Conservation (phyloP, 2,329 filamentous ascomycete genomes). For the Fusarium nygamai region DNA sequence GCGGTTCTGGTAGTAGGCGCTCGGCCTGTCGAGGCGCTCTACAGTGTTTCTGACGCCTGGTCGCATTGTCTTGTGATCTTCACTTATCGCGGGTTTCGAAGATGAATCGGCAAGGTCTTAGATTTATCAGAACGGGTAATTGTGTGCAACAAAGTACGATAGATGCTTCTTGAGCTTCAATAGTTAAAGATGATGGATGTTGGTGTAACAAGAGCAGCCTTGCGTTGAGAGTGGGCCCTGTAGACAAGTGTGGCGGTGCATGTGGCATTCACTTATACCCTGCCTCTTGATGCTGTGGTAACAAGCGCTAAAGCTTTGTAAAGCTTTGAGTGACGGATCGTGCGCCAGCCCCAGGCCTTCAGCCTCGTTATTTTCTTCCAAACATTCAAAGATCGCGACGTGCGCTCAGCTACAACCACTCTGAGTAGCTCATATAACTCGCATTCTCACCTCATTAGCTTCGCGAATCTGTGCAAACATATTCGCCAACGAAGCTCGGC, state of each 20-base stretch:
- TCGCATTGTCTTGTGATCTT: conserved; percentile 51
- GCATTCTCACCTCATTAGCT: conserved; percentile 4
- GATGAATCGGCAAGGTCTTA: not conserved
- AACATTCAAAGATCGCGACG: conserved; percentile 12
- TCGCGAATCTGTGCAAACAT: conserved; percentile 17
- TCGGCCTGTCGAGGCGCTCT: conserved; percentile 91
- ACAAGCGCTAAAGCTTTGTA: conserved; percentile 26
- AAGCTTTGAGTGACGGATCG: conserved; percentile 14
- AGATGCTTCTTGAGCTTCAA: not conserved
- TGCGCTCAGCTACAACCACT: not conserved
- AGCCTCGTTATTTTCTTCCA: conserved; percentile 35
- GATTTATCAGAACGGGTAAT: not conserved
- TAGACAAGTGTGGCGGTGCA: conserved; percentile 15
- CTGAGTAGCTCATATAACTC: not conserved
- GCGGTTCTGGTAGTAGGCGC: conserved; percentile 88
- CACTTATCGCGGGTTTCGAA: not conserved
- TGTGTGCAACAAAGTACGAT: not conserved
- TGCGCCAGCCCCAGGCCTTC: conserved; percentile 31
- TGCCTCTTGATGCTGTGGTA: conserved; percentile 15
- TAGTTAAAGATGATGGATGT: conserved; percentile 16
- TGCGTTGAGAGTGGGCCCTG: conserved; percentile 17
- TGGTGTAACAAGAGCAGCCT: conserved; percentile 26
- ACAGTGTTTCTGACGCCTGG: conserved; percentile 73
- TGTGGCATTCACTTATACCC: conserved; percentile 11
- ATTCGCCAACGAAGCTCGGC: not conserved